These are phyloP conservation scores for Fusarium longipes DNA, from an alignment of 2,329 filamentous ascomycete genomes.

Conservation along the genomic window DNA sequence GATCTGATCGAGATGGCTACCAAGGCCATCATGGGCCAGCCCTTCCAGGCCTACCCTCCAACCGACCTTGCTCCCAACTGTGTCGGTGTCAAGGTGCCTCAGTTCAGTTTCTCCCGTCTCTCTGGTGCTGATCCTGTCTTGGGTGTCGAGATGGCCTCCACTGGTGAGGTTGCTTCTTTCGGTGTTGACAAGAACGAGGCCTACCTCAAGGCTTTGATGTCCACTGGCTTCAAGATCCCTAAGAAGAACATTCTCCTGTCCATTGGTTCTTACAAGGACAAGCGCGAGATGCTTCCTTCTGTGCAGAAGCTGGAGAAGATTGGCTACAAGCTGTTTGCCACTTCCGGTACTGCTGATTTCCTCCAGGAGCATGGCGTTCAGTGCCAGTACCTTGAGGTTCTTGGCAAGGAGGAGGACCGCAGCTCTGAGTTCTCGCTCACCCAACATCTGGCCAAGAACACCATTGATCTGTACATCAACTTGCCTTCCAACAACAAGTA, in stretches of 20 bases:
- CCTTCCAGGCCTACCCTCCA: constrained; percentile 84
- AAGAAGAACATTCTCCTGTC: constrained; percentile 96
- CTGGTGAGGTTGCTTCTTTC: constrained; percentile 97
- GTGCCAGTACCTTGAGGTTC: constrained; percentile 92
- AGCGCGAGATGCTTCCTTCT: constrained; percentile 95
- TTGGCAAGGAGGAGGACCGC: constrained; percentile 83
- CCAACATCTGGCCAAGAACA: constrained; percentile 95
- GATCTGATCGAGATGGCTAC: constrained; percentile 99
- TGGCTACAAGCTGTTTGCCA: constrained; percentile 96
- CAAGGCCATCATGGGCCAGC: constrained; percentile 90
- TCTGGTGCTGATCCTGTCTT: constrained; percentile 96
- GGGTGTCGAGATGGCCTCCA: constrained; percentile 99
- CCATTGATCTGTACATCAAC: constrained; percentile 99
- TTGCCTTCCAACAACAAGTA: constrained; percentile 98
- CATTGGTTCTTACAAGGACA: constrained; percentile 97
- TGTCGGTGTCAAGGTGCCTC: constrained; percentile 96
- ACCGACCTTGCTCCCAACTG: constrained; percentile 81
- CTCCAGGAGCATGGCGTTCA: constrained; percentile 91
- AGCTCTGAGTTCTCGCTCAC: constrained; percentile 97
- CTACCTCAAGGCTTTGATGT: constrained; percentile 94
- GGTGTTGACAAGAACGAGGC: constrained; percentile 96
- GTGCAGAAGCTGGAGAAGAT: constrained; percentile 89
- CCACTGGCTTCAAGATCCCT: constrained; percentile 95
- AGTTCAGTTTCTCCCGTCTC: constrained; percentile 98
- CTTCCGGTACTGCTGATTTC: constrained; percentile 96